Evolutionary conservation across 2,329 filamentous ascomycete species (phyloP).

Genomic region (Phyllosticta paracitricarpa): DNA sequence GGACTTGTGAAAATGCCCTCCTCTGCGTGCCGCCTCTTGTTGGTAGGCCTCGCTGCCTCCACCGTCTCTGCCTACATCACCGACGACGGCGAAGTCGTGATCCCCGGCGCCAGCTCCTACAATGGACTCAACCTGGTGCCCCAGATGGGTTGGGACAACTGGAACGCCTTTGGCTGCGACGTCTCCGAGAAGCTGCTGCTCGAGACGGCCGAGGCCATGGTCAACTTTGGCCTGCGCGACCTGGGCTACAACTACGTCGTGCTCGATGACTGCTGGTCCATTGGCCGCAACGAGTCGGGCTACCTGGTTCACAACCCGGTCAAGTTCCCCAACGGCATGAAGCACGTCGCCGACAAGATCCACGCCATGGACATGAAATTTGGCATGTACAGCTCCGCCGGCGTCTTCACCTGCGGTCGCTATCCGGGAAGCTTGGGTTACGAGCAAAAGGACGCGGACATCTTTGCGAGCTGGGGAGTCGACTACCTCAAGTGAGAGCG

Average conservation of each 20-base stretch:
- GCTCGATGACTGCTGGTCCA: slow-evolving; percentile 45
- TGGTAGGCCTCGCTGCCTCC: neutral
- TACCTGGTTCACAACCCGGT: slow-evolving; percentile 25
- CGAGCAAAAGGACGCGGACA: slow-evolving; percentile 43
- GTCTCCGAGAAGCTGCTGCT: slow-evolving; percentile 38
- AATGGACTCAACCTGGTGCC: slow-evolving; percentile 29
- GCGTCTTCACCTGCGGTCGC: slow-evolving; percentile 31
- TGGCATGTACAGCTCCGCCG: slow-evolving; percentile 44
- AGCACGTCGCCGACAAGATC: slow-evolving; percentile 36
- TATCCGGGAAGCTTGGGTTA: slow-evolving; percentile 38
- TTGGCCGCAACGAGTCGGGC: slow-evolving; percentile 35
- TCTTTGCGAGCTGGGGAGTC: slow-evolving; percentile 43
- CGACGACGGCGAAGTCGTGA: slow-evolving; percentile 11
- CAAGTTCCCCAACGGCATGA: slow-evolving; percentile 38
- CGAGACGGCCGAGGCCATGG: slow-evolving; percentile 35
- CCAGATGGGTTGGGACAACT: slow-evolving; percentile 31
- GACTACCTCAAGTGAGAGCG: slow-evolving; percentile 22
- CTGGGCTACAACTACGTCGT: slow-evolving; percentile 42
- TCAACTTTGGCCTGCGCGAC: slow-evolving; percentile 38
- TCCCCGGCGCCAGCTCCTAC: slow-evolving; percentile 19
- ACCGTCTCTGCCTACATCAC: neutral
- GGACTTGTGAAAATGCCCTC: neutral
- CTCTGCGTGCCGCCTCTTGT: neutral
- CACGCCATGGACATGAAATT: slow-evolving; percentile 41
- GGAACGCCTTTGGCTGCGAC: slow-evolving; percentile 33